Percentiles rank a stretch among this genome's conserved stretches.
Evolutionary conservation across 2,329 filamentous ascomycete species (phyloP).

Genomic region (Penicillium sp.): DNA sequence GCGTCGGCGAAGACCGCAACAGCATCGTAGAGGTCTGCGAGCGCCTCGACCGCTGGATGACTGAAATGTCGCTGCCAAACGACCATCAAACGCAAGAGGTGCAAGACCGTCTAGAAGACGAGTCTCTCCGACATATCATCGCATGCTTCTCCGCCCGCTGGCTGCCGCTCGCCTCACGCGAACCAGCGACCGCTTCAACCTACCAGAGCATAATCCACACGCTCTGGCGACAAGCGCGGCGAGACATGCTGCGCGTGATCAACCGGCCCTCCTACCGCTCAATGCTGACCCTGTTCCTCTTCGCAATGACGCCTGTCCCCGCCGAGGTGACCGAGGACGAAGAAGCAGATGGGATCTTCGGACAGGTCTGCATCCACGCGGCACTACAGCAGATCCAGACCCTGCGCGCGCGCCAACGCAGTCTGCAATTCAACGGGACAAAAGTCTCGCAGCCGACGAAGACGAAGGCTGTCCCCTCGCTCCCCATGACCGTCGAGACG

Average conservation of each 20-base stretch:
- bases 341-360: slow-evolving; percentile 47
- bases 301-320: slow-evolving; percentile 49
- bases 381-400: slow-evolving; percentile 49
- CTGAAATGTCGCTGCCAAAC: slow-evolving; percentile 28
- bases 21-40: slow-evolving; percentile 24
- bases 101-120: slow-evolving; percentile 28
- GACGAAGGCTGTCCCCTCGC: slow-evolving; percentile 2
- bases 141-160: slow-evolving; percentile 35
- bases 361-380: slow-evolving; percentile 48
- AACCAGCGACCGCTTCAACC: not conserved
- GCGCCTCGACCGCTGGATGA: slow-evolving; percentile 44
- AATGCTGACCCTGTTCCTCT: slow-evolving; percentile 47
- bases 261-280: slow-evolving; percentile 50
- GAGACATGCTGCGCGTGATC: slow-evolving; percentile 48
- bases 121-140: slow-evolving; percentile 32
- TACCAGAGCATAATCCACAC: not conserved
- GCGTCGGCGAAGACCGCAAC: slow-evolving; percentile 15
- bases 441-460: slow-evolving; percentile 40
- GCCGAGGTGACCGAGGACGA: slow-evolving; percentile 48
- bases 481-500: slow-evolving; percentile 32
- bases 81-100: slow-evolving; percentile 9
- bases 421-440: slow-evolving; percentile 47
- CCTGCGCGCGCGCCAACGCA: slow-evolving; percentile 45
- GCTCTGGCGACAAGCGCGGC: slow-evolving; percentile 44
- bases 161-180: slow-evolving; percentile 26